Evolutionary conservation across 306 rosid species (phyloP).

Genomic region (Malus sylvestris): DNA sequence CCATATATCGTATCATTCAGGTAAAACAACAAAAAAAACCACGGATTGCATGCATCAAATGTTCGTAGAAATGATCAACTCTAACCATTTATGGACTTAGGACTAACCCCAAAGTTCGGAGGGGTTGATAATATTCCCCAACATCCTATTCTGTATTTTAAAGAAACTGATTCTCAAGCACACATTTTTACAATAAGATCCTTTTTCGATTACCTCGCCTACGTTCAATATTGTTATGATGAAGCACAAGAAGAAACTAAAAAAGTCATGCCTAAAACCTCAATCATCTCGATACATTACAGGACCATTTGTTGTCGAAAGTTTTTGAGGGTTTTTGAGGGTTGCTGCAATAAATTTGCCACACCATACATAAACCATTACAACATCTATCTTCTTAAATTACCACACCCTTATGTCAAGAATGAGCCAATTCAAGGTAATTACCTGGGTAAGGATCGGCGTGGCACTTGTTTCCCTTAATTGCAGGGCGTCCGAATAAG

Average conservation of each 20-base stretch:
- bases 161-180: background rate
- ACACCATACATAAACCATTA: background rate
- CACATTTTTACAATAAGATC: background rate
- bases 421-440: constrained; percentile 14
- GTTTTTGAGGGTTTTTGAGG: background rate
- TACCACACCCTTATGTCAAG: background rate
- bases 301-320: background rate
- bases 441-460: constrained; percentile 83
- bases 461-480: constrained; percentile 74
- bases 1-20: constrained; percentile 2
- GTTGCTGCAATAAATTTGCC: background rate
- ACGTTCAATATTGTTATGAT: background rate
- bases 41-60: background rate
- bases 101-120: background rate
- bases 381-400: background rate
- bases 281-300: background rate
- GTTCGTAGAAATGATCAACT: background rate
- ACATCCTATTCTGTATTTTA: background rate
- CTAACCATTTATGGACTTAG: background rate
- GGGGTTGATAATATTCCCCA: background rate
- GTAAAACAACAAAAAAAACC: background rate
- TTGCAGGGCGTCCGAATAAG: constrained; percentile 63
- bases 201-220: background rate
- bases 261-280: background rate
- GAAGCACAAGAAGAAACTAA: background rate